Percentiles rank a stretch among this genome's conserved stretches.
Conservation (phyloP, 129 eudicot species). For the Lactuca sativa region DNA sequence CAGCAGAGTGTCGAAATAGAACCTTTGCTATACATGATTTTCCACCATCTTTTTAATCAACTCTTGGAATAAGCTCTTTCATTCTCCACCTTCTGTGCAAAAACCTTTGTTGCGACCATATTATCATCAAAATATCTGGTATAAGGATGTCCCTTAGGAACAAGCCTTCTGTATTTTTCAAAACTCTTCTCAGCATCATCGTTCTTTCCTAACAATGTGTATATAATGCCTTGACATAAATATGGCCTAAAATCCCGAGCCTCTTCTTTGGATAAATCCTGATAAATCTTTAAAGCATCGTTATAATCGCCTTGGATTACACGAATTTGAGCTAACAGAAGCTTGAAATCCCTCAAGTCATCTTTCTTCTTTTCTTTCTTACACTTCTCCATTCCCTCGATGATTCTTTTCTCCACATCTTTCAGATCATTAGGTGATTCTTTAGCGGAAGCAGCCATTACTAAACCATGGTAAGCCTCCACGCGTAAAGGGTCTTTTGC, state of each 20-base stretch:
- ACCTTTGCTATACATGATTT: slow-evolving; percentile 33
- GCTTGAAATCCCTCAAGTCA: slow-evolving; percentile 73
- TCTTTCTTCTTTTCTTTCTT: slow-evolving; percentile 51
- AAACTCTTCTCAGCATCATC: slow-evolving; percentile 70
- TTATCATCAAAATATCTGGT: slow-evolving; percentile 71
- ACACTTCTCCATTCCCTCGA: slow-evolving; percentile 49
- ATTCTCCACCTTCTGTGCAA: slow-evolving; percentile 69
- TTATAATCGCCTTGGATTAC: slow-evolving; percentile 65
- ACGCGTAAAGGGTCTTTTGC: slow-evolving; percentile 64
- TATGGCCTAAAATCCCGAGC: slow-evolving; percentile 93
- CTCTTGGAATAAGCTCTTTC: slow-evolving; percentile 52
- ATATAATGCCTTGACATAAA: slow-evolving; percentile 87
- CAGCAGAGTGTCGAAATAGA: slow-evolving; percentile 28
- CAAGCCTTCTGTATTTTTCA: slow-evolving; percentile 73
- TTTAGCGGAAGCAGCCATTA: slow-evolving; percentile 62
- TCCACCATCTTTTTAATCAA: slow-evolving; percentile 25
- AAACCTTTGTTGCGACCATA: slow-evolving; percentile 73
- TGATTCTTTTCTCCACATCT: slow-evolving; percentile 44
- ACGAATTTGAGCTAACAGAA: slow-evolving; percentile 71
- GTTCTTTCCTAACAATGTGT: slow-evolving; percentile 71
- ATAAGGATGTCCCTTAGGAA: slow-evolving; percentile 91
- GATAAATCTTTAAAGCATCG: slow-evolving; percentile 74
- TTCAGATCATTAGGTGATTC: slow-evolving; percentile 44
- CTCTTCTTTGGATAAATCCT: slow-evolving; percentile 72
- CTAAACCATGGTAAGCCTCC: slow-evolving; percentile 83